Base-by-base conservation (phyloP, 352 stramenopile genomes). In the Phytophthora idaei region DNA sequence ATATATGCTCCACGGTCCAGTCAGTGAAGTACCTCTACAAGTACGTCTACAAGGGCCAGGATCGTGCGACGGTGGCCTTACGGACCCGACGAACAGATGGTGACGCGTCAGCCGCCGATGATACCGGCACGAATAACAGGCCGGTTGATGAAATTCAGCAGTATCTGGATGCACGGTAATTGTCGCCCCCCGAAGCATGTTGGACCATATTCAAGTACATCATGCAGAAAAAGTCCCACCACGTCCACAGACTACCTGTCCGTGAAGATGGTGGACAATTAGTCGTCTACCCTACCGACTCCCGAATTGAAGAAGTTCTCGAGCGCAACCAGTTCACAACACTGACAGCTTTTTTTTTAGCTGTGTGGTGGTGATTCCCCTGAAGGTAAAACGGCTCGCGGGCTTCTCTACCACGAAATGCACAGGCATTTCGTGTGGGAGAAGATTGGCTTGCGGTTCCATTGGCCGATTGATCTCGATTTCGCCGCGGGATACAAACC, bases 11-110 rank as follows among this genome's bases (percentile, higher is more conserved):
- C 0, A 71, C 58, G 8, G 50, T 82, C 6, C 41, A 39, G 6
- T 72, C 67, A 0, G 44, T 87, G 28, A 89, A 88, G 66, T 90
- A 91, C 50, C 34, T 94, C 0, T 83, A 83, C 70, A 78, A 82
- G 55, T 90, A 91, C 53, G 69, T 85, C 2, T 84, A 83, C 65
- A 90, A 87, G 57, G 71, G 80, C 0, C 52, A 67, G 8, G 78
- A 91, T 36, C 59, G 27, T 3, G 64, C 60, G 27, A 65, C 60
- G 0, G 25, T 71, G 4, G 4, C 27, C 25, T 5, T 50, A 12
- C 15, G 15, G 15, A 15, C 7, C 28, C 15, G 15, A 4, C 15
- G 15, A 9, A 11, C 41, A 3, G 3, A 3, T 5, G 41, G 41
- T 10, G 15, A 21, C 6, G 5, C n/a, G 41, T 39, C 34, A 14